Conservation (phyloP, 805 yeast genomes). For the Spathaspora arborariae region DNA sequence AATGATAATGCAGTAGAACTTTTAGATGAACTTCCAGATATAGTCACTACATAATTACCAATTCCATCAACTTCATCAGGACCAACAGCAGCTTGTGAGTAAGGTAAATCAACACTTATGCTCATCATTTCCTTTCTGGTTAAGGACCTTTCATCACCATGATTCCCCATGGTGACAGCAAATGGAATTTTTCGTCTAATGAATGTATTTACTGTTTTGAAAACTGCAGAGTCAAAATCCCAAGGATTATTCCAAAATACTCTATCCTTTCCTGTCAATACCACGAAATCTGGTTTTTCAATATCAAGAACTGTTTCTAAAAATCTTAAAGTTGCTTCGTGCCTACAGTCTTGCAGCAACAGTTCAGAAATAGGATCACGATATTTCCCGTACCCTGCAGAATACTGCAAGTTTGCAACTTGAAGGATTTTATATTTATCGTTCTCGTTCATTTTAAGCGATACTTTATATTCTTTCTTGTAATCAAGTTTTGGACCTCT, state of each 20-base stretch:
- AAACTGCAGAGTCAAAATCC: conserved; percentile 78
- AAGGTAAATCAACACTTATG: conserved; percentile 59
- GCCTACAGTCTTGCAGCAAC: conserved; percentile 52
- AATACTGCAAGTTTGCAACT: conserved; percentile 85
- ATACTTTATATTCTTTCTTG: conserved; percentile 19
- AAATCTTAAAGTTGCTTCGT: conserved; percentile 62
- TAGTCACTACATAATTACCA: conserved; percentile 70
- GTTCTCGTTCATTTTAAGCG: conserved; percentile 35
- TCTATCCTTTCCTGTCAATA: conserved; percentile 90
- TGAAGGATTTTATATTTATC: conserved; percentile 76
- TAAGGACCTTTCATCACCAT: conserved; percentile 84
- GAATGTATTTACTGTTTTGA: conserved; percentile 72
- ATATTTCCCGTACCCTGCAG: conserved; percentile 79
- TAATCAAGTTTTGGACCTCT: conserved; percentile 32
- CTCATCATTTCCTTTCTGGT: conserved; percentile 58
- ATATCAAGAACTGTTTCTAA: conserved; percentile 59
- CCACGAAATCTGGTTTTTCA: conserved; percentile 82
- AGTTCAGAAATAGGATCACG: conserved; percentile 64
- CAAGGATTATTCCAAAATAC: conserved; percentile 75
- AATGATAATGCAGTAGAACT: conserved; percentile 48
- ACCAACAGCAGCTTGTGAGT: conserved; percentile 57
- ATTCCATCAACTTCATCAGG: conserved; percentile 71
- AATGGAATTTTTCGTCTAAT: conserved; percentile 69
- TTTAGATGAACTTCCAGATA: conserved; percentile 37
- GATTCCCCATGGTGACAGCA: conserved; percentile 87